Percentiles rank a stretch among this genome's conserved stretches.
phyloP scores from a whole-genome alignment of 768 basidiomycete species.

The Neoboletus brunneissimus region DNA sequence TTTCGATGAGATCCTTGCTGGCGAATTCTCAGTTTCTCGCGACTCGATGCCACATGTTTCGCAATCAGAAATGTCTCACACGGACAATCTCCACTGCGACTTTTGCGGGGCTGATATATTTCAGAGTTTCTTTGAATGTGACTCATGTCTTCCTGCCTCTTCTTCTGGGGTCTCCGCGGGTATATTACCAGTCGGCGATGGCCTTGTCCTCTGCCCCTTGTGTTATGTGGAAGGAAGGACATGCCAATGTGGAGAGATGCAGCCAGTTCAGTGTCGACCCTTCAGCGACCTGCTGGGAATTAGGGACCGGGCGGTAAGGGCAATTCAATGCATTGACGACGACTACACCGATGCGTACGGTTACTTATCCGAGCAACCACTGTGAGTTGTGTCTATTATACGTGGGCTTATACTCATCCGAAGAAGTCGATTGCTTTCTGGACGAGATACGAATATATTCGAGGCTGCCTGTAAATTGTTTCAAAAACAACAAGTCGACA shows the following conservation, averaged over 20 bases:
- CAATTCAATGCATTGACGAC: constrained; percentile 20
- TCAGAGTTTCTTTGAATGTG: constrained; percentile 76
- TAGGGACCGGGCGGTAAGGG: constrained; percentile 39
- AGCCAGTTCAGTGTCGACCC: constrained; percentile 54
- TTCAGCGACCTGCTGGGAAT: constrained; percentile 45
- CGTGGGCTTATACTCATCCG: constrained; percentile 5
- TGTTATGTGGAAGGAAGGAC: constrained; percentile 79
- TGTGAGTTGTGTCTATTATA: constrained; percentile 18
- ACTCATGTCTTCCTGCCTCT: constrained; percentile 37
- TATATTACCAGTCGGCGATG: constrained; percentile 36
- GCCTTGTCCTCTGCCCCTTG: constrained; percentile 57
- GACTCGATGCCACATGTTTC: constrained; percentile 31
- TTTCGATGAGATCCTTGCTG: constrained; percentile 49
- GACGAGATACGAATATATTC: constrained; percentile 28
- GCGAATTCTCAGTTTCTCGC: constrained; percentile 41
- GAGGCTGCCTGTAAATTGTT: constrained; percentile 31
- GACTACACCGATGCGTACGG: constrained; percentile 8
- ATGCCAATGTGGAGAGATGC: constrained; percentile 64
- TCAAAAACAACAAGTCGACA: constrained; percentile 16
- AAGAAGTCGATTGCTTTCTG: constrained; percentile 25
- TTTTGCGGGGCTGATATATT: constrained; percentile 83
- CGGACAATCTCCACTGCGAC: constrained; percentile 54
- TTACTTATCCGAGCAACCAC: constrained; percentile 17
- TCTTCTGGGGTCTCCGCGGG: constrained; percentile 10
- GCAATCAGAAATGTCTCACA: constrained; percentile 15